Percentiles rank a stretch among this genome's conserved stretches.
Evolutionary conservation across 106 monocot genomes (phyloP).

Genomic region (Gastrodia elata): DNA sequence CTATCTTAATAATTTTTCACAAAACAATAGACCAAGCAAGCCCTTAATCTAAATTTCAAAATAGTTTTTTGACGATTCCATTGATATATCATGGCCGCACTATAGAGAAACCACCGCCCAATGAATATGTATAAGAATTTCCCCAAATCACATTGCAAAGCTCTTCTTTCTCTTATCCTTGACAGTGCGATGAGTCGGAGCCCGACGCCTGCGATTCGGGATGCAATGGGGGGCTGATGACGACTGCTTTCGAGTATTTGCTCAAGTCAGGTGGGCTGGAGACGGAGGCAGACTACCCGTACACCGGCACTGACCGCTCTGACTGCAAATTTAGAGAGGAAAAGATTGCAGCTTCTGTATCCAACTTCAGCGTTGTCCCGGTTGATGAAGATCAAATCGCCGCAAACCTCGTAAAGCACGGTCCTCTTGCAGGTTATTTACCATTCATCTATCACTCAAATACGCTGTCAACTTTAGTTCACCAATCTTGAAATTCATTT

Average conservation of each 20-base stretch:
- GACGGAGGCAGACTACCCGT: slow-evolving; percentile 68
- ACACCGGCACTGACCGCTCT: slow-evolving; percentile 48
- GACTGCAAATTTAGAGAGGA: slow-evolving; percentile 72
- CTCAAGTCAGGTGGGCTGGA: slow-evolving; percentile 74
- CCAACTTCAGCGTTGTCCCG: slow-evolving; percentile 71
- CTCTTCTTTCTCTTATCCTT: background rate
- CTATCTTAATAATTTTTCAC: no score
- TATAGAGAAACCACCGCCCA: no score
- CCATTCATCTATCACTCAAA: no score
- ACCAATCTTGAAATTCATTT: no score
- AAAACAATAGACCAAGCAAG: no score
- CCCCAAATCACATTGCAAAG: no score
- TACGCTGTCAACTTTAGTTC: no score
- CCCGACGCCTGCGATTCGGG: slow-evolving; percentile 53
- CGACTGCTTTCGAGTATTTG: slow-evolving; percentile 69
- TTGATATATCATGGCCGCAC: no score
- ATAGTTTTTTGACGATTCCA: no score
- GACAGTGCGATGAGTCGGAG: slow-evolving; percentile 71
- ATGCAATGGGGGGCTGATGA: slow-evolving; percentile 93
- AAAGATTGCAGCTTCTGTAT: slow-evolving; percentile 66
- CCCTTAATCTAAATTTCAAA: no score
- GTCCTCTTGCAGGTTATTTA: slow-evolving; percentile 70
- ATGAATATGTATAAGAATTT: no score
- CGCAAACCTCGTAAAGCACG: slow-evolving; percentile 86
- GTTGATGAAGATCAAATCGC: slow-evolving; percentile 82